Evolutionary conservation across 2,329 filamentous ascomycete species (phyloP).

Genomic region (Didymosphaeria variabile): DNA sequence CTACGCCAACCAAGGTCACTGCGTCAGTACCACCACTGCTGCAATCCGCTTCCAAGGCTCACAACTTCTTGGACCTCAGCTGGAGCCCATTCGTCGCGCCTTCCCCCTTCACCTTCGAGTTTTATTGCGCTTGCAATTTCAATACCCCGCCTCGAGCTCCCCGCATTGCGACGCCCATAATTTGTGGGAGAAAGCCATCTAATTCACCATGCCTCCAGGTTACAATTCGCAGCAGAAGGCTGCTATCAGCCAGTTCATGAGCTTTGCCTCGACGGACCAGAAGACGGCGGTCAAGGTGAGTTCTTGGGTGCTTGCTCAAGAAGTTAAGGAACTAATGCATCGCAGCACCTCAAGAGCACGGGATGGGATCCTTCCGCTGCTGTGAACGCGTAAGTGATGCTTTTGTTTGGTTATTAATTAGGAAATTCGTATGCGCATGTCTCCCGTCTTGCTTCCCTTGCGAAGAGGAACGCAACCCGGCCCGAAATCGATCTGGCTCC

Average conservation of each 20-base stretch:
- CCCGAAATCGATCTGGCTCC: background rate
- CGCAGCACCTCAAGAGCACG: constrained; percentile 54
- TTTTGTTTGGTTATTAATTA: constrained; percentile 3
- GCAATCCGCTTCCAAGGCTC: background rate
- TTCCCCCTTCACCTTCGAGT: background rate
- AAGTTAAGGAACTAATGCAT: constrained; percentile 15
- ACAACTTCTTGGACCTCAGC: background rate
- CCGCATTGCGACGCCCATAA: constrained; percentile 1
- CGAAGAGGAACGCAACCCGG: background rate
- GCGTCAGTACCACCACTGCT: background rate
- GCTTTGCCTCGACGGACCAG: constrained; percentile 56
- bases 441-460: background rate
- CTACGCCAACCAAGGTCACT: background rate
- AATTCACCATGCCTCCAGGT: constrained; percentile 54
- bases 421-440: background rate
- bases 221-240: constrained; percentile 57
- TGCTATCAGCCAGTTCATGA: constrained; percentile 56
- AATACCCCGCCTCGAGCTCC: constrained; percentile 1
- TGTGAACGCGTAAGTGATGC: constrained; percentile 57
- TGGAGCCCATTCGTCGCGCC: background rate
- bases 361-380: constrained; percentile 57
- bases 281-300: constrained; percentile 52
- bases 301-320: constrained; percentile 1
- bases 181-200: background rate
- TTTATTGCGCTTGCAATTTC: background rate